These are phyloP conservation scores for Calocybe cyanea DNA, from an alignment of 768 basidiomycete genomes.

Conservation along the genomic window DNA sequence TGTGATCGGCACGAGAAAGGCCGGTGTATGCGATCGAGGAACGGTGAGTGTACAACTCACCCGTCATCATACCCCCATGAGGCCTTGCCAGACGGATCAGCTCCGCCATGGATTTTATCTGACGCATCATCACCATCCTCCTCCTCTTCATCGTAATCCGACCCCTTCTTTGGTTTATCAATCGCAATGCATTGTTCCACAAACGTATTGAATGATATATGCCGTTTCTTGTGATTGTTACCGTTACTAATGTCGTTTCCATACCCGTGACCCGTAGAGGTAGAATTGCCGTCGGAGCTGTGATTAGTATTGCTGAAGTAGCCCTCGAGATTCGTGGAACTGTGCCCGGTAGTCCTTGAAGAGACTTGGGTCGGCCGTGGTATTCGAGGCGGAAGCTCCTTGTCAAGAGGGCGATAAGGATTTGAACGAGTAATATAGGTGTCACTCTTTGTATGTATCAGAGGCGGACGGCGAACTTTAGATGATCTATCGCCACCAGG, in stretches of 20 bases:
- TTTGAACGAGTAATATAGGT: conserved; percentile 68
- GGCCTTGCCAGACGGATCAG: conserved; percentile 19
- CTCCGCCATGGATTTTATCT: conserved; percentile 1
- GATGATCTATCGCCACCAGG: conserved; percentile 1
- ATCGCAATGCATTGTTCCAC: conserved; percentile 95
- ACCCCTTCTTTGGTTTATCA: conserved; percentile 57
- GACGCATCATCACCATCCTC: conserved; percentile 5
- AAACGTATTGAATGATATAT: conserved; percentile 97
- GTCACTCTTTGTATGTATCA: conserved; percentile 86
- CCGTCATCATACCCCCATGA: conserved; percentile 57
- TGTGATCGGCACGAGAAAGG: background rate
- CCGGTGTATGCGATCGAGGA: conserved; percentile 4
- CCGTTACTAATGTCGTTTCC: background rate
- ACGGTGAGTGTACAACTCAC: conserved; percentile 32
- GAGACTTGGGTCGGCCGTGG: conserved; percentile 29
- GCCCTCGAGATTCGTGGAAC: conserved; percentile 22
- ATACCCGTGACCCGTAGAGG: background rate
- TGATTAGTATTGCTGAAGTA: conserved; percentile 12
- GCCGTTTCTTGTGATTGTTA: conserved; percentile 58
- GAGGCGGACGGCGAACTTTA: conserved; percentile 45
- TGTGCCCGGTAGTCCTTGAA: conserved; percentile 13
- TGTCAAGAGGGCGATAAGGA: conserved; percentile 46
- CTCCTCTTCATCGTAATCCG: conserved; percentile 20
- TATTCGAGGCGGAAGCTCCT: conserved; percentile 71
- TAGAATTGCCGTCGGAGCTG: conserved; percentile 13